Evolutionary conservation across 2,329 filamentous ascomycete species (phyloP), one percentile per base, ranked within the genome.

Genomic region (Fusarium euwallaceae): DNA sequence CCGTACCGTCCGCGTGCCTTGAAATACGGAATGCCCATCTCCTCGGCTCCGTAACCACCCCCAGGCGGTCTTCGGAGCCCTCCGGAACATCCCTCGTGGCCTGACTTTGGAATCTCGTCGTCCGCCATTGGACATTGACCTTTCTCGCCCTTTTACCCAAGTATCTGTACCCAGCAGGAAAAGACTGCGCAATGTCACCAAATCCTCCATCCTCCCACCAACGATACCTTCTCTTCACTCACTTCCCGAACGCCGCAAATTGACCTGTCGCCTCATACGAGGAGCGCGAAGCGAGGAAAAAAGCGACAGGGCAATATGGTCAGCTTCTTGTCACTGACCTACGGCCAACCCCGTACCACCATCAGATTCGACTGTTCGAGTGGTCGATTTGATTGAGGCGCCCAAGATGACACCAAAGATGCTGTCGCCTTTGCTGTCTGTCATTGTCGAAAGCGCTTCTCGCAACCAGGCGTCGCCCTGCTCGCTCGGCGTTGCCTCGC

Each of bases 31-130:
- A 51, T 51, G 60, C 14, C 27, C 24, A 45, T 36, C 22, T 64
- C 39, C 51, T 59, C 24, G 29, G 27, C 51, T 39, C 36, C 62
- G 24, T 51, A 39, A 32, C 16, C 27, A 11, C 51, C 51, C 22
- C 43, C 14, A 36, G 32, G 20, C 17, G 39, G 37, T 8, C 37
- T 58, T 68, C 73, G 73, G 70, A 51, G 73, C 63, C 36, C 70
- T 66, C 73, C 70, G 73, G 59, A 39, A 45, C 65, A 63, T 36
- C 29, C 45, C 67, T 71, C 45, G 61, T 75, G 63, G 51, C 51
- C 67, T 73, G 69, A 71, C 39, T 61, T 39, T 39, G 58, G 63
- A 43, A 68, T 71, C 67, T n/a, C 39, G 45, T 59, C 66, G 56
- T 58, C 48, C 58, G 60, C 61, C 34, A 36, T 39, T 64, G 29